Evolutionary conservation across 176 grass and related monocot genomes (phyloP).

Genomic region (Dendrocalamus sinicus): DNA sequence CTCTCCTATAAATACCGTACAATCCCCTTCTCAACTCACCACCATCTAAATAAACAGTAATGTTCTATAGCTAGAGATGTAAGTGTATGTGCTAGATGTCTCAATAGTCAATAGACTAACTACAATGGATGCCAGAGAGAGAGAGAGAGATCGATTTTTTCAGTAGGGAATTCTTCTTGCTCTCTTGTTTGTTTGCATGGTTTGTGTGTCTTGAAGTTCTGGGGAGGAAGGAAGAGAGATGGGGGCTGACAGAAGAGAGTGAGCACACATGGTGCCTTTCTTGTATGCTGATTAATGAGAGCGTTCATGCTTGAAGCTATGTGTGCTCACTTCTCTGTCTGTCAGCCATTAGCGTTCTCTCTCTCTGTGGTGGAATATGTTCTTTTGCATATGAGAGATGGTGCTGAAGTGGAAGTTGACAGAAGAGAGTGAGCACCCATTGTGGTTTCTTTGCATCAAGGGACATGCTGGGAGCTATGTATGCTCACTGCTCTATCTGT

Average conservation of each 20-base stretch:
- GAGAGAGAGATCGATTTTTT: background rate
- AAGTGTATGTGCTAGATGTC: constrained; percentile 3
- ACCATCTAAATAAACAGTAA: constrained; percentile 73
- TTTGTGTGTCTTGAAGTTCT: background rate
- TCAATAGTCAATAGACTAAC: background rate
- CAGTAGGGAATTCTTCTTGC: background rate
- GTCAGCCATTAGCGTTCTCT: constrained; percentile 48
- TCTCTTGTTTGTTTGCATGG: background rate
- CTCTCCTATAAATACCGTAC: constrained; percentile 73
- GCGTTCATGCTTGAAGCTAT: constrained; percentile 79
- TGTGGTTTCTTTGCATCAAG: constrained; percentile 30
- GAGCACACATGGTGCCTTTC: constrained; percentile 87
- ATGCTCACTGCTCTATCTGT: constrained; percentile 55
- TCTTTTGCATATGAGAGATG: background rate
- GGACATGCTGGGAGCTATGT: constrained; percentile 46
- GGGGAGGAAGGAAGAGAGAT: constrained; percentile 2
- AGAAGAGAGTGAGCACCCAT: constrained; percentile 43
- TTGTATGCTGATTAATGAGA: constrained; percentile 53
- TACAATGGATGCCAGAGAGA: background rate
- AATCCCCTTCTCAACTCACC: constrained; percentile 46
- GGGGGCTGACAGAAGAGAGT: constrained; percentile 94
- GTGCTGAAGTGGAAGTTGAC: constrained; percentile 29
- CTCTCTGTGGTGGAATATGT: background rate
- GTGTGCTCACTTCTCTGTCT: constrained; percentile 78
- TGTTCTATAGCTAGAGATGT: constrained; percentile 31